Percentiles rank a stretch among this genome's conserved stretches.
Evolutionary conservation across 164 flowering plant genomes (phyloP).

Genomic region (Malania oleifera): DNA sequence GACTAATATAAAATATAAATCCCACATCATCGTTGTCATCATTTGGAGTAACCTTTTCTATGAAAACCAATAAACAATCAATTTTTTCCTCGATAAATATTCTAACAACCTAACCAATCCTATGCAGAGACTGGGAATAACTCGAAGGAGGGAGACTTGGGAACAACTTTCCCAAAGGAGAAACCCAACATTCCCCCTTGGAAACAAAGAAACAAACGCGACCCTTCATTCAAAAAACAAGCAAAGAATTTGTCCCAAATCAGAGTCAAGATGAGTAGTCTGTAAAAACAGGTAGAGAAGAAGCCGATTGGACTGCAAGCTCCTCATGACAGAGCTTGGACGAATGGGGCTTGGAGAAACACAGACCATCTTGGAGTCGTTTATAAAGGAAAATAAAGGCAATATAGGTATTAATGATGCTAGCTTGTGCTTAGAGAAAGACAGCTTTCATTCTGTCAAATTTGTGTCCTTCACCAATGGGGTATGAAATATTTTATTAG

Average conservation of each 20-base stretch:
- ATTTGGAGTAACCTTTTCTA: neutral
- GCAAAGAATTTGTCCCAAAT: slow-evolving; percentile 3
- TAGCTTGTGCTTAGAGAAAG: slow-evolving; percentile 3
- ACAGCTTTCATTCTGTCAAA: slow-evolving; percentile 10
- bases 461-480: slow-evolving; percentile 2
- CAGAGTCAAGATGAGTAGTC: no score
- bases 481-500: neutral
- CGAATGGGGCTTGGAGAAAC: slow-evolving; percentile 13
- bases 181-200: slow-evolving; percentile 7
- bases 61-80: neutral
- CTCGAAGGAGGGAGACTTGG: no score
- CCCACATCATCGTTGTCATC: no score
- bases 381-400: neutral
- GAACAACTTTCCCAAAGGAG: slow-evolving; percentile 20
- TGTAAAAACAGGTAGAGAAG: slow-evolving; percentile 11
- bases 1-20: slow-evolving; percentile 6
- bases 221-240: neutral
- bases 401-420: slow-evolving; percentile 11
- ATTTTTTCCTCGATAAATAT: neutral
- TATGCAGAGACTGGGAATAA: no score
- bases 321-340: slow-evolving; percentile 6
- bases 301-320: slow-evolving; percentile 21
- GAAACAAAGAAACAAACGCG: neutral
- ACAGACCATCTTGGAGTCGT: neutral
- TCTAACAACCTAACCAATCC: neutral